Evolutionary conservation across 305 asterid species (phyloP).

Genomic region (Coffea humblotiana): DNA sequence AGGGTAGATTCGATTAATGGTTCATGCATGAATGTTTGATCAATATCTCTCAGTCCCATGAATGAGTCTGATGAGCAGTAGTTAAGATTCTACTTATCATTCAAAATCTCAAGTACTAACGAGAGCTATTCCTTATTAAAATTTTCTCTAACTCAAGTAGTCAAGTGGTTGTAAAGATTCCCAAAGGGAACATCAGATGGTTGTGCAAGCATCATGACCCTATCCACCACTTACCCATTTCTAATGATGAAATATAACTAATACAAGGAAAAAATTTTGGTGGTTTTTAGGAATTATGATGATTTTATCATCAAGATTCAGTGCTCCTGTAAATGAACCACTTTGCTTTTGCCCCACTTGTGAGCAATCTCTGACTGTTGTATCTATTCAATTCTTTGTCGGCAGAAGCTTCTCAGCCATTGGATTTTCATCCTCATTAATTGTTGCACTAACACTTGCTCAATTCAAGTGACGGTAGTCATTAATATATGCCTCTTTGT

Average conservation of each 20-base stretch:
- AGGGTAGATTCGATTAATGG: conserved; percentile 2
- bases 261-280: conserved; percentile 5
- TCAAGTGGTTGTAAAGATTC: conserved; percentile 3
- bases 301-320: conserved; percentile 23
- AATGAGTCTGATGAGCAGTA: conserved; percentile 17
- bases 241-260: conserved; percentile 21
- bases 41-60: conserved; percentile 23
- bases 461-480: neutral
- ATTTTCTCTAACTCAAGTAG: neutral
- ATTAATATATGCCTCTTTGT: neutral
- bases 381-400: conserved; percentile 32
- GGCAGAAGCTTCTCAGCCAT: conserved; percentile 26
- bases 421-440: conserved; percentile 18
- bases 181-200: conserved; percentile 14
- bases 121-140: neutral
- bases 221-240: conserved; percentile 21
- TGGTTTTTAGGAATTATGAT: conserved; percentile 5
- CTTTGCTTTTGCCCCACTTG: conserved; percentile 22
- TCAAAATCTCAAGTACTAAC: conserved; percentile 10
- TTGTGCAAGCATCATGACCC: conserved; percentile 22
- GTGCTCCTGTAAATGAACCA: conserved; percentile 20
- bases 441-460: neutral
- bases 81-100: conserved; percentile 15
- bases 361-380: conserved; percentile 2
- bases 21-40: conserved; percentile 30